phyloP scores from a whole-genome alignment of 352 stramenopile species.

The Globisporangium alternatum region DNA sequence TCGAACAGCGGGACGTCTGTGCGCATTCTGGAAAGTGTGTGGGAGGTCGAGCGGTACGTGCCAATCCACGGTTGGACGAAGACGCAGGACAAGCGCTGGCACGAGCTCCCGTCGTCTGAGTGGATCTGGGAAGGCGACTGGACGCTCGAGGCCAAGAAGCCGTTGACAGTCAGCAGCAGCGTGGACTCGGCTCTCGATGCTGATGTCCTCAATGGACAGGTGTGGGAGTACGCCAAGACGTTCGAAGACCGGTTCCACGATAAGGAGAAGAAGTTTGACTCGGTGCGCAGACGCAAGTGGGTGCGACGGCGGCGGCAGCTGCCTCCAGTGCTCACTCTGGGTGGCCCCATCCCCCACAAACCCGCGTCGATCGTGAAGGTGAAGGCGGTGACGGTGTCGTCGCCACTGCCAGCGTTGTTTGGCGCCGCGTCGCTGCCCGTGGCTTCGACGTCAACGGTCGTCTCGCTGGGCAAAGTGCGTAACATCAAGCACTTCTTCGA shows the following conservation, averaged over 20 bases:
- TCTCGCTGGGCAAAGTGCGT: constrained; percentile 31
- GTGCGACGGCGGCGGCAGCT: constrained; percentile 56
- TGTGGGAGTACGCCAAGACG: constrained; percentile 69
- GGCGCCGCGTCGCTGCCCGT: constrained; percentile 19
- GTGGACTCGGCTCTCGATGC: constrained; percentile 22
- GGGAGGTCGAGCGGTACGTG: constrained; percentile 73
- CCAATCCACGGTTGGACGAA: constrained; percentile 72
- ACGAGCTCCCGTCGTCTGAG: constrained; percentile 71
- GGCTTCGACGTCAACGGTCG: constrained; percentile 12
- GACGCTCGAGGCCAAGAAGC: constrained; percentile 38
- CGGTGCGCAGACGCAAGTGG: constrained; percentile 65
- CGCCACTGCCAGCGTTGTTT: constrained; percentile 17
- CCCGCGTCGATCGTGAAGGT: not conserved
- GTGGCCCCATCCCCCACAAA: not conserved
- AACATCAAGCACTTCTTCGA: constrained; percentile 39
- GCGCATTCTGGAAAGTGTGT: constrained; percentile 62
- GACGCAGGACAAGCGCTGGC: constrained; percentile 44
- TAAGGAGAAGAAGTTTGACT: constrained; percentile 76
- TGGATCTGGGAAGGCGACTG: constrained; percentile 82
- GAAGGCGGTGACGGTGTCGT: not conserved
- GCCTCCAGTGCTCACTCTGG: constrained; percentile 36
- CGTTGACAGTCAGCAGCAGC: constrained; percentile 20
- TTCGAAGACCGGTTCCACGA: constrained; percentile 72
- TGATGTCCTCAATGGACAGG: not conserved
- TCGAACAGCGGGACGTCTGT: constrained; percentile 25